Evolutionary conservation across 495 filamentous ascomycete species (phyloP).

Genomic region (Hypoxylon fragiforme): DNA sequence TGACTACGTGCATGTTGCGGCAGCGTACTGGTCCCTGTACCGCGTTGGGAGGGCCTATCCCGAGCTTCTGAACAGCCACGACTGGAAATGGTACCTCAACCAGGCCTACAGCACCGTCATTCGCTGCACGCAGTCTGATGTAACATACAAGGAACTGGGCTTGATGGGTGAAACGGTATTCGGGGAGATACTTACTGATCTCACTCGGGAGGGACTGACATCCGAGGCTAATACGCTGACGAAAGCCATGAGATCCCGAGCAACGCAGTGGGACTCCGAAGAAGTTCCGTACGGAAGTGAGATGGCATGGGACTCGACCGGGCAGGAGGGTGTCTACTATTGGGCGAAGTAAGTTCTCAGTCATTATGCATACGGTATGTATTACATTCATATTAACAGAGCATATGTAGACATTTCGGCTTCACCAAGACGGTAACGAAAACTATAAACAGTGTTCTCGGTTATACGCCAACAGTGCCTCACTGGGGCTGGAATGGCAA

Average conservation of each 20-base stretch:
- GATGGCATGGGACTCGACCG: conserved; percentile 60
- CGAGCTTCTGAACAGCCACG: conserved; percentile 37
- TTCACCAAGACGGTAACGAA: conserved; percentile 45
- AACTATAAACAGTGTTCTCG: conserved; percentile 53
- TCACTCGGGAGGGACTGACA: conserved; percentile 45
- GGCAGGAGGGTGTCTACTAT: conserved; percentile 59
- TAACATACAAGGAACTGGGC: conserved; percentile 44
- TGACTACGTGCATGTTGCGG: conserved; percentile 56
- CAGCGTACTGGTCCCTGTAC: conserved; percentile 56
- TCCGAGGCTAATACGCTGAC: conserved; percentile 43
- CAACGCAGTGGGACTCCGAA: conserved; percentile 46
- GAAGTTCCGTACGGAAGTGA: conserved; percentile 57
- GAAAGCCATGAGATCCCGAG: conserved; percentile 46
- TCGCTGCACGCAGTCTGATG: conserved; percentile 22
- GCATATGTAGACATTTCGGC: conserved; percentile 46
- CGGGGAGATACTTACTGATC: conserved; percentile 50
- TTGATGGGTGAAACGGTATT: conserved; percentile 60
- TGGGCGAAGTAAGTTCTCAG: conserved; percentile 46
- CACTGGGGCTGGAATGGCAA: conserved; percentile 62
- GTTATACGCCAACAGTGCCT: conserved; percentile 54
- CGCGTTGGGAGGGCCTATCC: conserved; percentile 49
- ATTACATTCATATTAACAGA: background rate
- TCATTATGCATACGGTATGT: background rate
- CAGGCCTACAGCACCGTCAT: conserved; percentile 48
- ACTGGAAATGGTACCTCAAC: conserved; percentile 53